These are phyloP conservation scores for Kodamaea neixiangensis DNA, from an alignment of 805 yeast species.

Conservation along the genomic window DNA sequence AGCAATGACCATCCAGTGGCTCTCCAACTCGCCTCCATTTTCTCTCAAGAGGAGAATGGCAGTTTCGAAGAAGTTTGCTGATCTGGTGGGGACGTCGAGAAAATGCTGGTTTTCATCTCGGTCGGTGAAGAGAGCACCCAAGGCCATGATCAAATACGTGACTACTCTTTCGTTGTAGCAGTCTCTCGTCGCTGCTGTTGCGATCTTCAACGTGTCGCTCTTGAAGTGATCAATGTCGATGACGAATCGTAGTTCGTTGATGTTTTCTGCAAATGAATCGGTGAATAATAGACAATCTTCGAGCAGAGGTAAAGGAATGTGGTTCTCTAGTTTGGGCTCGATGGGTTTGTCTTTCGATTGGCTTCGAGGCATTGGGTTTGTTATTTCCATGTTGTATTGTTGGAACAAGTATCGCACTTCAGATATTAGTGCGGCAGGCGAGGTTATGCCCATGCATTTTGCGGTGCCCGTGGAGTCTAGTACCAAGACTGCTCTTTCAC, in stretches of 20 bases:
- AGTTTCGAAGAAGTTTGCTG: slow-evolving; percentile 5
- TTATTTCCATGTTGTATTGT: neutral
- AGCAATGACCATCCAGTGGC: slow-evolving; percentile 9
- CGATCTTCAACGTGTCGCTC: neutral
- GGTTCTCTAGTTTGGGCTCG: neutral
- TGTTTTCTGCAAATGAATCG: neutral
- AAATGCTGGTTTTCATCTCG: neutral
- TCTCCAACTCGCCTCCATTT: slow-evolving; percentile 4
- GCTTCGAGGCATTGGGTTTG: neutral
- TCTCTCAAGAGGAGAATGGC: slow-evolving; percentile 5
- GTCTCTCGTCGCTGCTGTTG: neutral
- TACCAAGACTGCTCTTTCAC: neutral
- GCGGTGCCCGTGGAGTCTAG: neutral
- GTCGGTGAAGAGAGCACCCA: slow-evolving; percentile 5
- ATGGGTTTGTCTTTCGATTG: neutral
- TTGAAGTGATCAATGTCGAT: slow-evolving; percentile 3
- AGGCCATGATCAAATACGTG: slow-evolving; percentile 1
- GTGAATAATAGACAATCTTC: neutral
- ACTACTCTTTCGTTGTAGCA: neutral
- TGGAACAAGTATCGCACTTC: slow-evolving; percentile 5
- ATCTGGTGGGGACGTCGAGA: neutral
- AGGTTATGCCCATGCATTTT: slow-evolving; percentile 4
- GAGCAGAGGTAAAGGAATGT: slow-evolving; percentile 5
- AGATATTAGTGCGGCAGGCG: slow-evolving; percentile 3
- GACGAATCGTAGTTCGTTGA: slow-evolving; percentile 1